Evolutionary conservation across 441 rosid genomes (phyloP), one percentile per base, ranked within the genome.

Genomic region (Corymbia calophylla): DNA sequence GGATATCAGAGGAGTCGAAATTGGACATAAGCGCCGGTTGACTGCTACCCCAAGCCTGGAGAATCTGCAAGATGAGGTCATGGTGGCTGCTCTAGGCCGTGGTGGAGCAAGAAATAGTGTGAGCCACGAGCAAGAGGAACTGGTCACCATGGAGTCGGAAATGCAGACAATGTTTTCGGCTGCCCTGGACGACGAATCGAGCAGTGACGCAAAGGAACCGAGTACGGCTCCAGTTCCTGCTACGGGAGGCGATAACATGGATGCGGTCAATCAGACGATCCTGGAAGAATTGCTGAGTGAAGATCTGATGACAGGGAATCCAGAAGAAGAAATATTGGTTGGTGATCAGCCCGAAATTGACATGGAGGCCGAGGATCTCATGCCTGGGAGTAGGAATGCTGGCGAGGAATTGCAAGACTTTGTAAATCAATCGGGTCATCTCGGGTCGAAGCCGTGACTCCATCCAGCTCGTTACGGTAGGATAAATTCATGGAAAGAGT

Each of bases 391-490:
- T 19, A 88, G 89, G 7, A 95, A 94, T 54, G 95, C 95, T 94
- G 92, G 44, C 44, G 95, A 91, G 62, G 95, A 94, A 53, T 87
- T 95, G 58, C 95, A 90, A 32, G 96, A 94, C 47, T 93, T 97
- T 10, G 95, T 93, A 29, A 97, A 95, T 94, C 97, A 94, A 91
- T 92, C 95, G 95, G 97, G 93, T 29, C 94, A 90, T 91, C 94
- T 96, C 77, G 89, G 94, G 90, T 93, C 95, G 55, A 93, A 92
- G 55, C 94, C 95, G 47, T 95, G 92, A 93, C 14, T 44, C 84
- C 18, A 3, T 44, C 51, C 51, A 77, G 84, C 84, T 77, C 51
- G 15, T 77, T 25, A 23, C 10, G 0, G 84, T 17, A 21, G 51
- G 84, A 44, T 39, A 6, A 73, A 73, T 73, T 39, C 51, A 73